Conservation (phyloP, 2,329 filamentous ascomycete species). For the Talaromyces verruculosus region DNA sequence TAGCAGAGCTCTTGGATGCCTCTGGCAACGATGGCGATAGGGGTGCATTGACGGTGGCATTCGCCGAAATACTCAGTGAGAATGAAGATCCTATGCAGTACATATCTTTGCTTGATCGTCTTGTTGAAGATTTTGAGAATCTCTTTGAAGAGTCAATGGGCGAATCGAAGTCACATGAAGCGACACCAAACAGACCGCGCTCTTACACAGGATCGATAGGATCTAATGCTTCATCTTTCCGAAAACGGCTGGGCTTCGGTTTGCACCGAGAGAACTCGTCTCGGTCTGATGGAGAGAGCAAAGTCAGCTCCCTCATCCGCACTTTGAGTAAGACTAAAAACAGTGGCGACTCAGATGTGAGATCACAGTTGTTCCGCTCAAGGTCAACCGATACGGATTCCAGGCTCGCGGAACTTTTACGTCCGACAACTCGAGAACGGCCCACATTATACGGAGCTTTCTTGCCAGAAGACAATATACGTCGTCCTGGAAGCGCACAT, state of each 20-base stretch:
- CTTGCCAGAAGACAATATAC: constrained; percentile 48
- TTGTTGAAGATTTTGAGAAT: constrained; percentile 84
- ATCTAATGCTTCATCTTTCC: constrained; percentile 82
- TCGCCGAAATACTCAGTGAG: constrained; percentile 80
- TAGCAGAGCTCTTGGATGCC: constrained; percentile 83
- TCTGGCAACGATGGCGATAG: constrained; percentile 89
- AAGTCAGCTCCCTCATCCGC: constrained; percentile 76
- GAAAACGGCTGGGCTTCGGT: constrained; percentile 80
- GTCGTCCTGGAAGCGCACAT: constrained; percentile 47
- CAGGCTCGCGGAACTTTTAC: constrained; percentile 46
- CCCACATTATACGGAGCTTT: constrained; percentile 51
- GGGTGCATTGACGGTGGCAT: constrained; percentile 81
- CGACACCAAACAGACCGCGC: constrained; percentile 57
- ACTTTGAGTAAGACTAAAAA: constrained; percentile 80
- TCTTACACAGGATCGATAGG: constrained; percentile 71
- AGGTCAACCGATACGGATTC: constrained; percentile 73
- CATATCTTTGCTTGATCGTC: constrained; percentile 81
- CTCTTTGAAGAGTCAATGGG: constrained; percentile 71
- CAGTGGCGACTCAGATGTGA: constrained; percentile 64
- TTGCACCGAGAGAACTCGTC: constrained; percentile 72
- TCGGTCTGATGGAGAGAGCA: constrained; percentile 66
- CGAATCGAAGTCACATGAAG: constrained; percentile 49
- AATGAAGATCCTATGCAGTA: constrained; percentile 77
- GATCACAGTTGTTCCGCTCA: constrained; percentile 65
- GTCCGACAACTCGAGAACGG: constrained; percentile 58